Conservation (phyloP, 306 rosid species). For the Fragaria vesca region DNA sequence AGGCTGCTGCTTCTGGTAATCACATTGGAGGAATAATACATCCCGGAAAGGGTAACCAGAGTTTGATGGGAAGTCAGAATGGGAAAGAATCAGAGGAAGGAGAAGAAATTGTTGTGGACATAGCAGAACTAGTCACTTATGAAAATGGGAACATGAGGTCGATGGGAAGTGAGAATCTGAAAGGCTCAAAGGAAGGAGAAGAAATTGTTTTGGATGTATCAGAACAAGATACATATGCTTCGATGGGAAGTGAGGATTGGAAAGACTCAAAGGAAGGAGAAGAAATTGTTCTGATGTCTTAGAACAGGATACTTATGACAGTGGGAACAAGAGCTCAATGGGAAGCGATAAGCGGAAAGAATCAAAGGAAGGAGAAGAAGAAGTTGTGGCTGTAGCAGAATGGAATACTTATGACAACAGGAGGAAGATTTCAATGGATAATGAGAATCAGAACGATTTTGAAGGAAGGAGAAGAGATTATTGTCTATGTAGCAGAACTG, state of each 20-base stretch:
- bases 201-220: slow-evolving; percentile 9
- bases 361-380: slow-evolving; percentile 14
- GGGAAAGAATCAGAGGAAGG: neutral
- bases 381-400: neutral
- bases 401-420: neutral
- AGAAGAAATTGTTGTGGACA: slow-evolving; percentile 20
- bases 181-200: slow-evolving; percentile 2
- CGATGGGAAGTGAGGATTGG: slow-evolving; percentile 15
- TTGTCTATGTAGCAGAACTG: neutral
- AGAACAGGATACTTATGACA: slow-evolving; percentile 2
- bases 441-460: neutral
- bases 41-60: neutral
- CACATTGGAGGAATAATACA: slow-evolving; percentile 31
- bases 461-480: slow-evolving; percentile 16
- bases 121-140: neutral
- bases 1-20: slow-evolving; percentile 37
- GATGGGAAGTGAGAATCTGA: neutral
- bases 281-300: slow-evolving; percentile 11
- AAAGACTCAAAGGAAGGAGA: slow-evolving; percentile 9
- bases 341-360: neutral
- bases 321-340: neutral
- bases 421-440: neutral
- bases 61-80: neutral
- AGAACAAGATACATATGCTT: neutral
- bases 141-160: neutral